Base-by-base conservation (phyloP, 352 stramenopile species). In the Thalassiosira mediterranea region DNA sequence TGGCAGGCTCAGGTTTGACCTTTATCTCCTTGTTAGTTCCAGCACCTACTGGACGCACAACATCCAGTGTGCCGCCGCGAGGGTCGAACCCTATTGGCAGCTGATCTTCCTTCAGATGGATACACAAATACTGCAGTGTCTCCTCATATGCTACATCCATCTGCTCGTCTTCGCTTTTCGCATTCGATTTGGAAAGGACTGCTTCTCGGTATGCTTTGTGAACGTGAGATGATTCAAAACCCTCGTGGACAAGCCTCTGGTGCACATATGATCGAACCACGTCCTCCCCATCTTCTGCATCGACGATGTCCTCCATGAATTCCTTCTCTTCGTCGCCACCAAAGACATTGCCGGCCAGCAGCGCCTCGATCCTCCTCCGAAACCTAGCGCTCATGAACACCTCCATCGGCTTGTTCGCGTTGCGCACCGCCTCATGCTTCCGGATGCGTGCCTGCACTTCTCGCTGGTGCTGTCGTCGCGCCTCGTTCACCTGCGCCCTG, bases 301-400 rank as follows among this genome's bases (percentile, higher is more conserved):
- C 47, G 34, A 72, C 63, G 23, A 83, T 67, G 13, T 71, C 67
- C 61, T 77, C 68, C 19, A 79, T 56, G 57, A 84, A 63, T 3
- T 77, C 48, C n/a, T 76, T 61, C 5, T 76, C 42, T 25, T 67
- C 53, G 19, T 25, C 23, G 4, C 38, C 62, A 17, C 64, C 49
- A 52, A 63, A 59, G n/a, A 54, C n/a, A 56, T 85, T 74, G 31
- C 80, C 80, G 44, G 76, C 29, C 38, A 74, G 37, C 17, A 98
- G 83, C 1, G 67, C 76, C 79, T 98, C 94, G 66, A 98, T 96
- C 48, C 94, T 77, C 29, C 94, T 89, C 32, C 96, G 83, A 42
- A 96, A 94, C 17, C 84, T 61, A 0, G 91, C 91, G 60, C 88
- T 95, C 93, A 98, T 97, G 75, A 97, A 96, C 11, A 98, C 95